Evolutionary conservation across 495 filamentous ascomycete genomes (phyloP), one percentile per base, ranked within the genome.

Genomic region (Parathielavia hyrcaniae): DNA sequence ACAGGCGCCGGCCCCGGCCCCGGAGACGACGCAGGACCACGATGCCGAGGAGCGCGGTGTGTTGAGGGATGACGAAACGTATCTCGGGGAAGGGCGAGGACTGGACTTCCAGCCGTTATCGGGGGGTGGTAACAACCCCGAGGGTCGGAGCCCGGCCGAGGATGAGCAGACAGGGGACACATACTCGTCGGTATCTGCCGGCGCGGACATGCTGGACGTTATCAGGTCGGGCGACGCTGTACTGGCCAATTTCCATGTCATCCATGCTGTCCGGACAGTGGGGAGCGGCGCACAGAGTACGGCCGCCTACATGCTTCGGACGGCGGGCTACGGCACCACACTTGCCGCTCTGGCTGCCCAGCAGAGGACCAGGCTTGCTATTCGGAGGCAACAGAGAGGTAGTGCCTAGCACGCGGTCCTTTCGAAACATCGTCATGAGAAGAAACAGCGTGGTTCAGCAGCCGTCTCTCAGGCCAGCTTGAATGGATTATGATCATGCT

Each of bases 11-110:
- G 47, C 50, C 5, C 64, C 65, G 10, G 48, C 67, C 5, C 64
- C 64, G 9, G 41, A 64, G 22, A 68, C 67, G 23, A 58, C 50
- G 4, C 88, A 92, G 66, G 87, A 91, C 63, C 79, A 84, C 64
- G 90, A 95, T 70, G 78, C 86, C 1, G 90, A 95, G 69, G 89
- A 95, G 69, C 81, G 86, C n/a, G 89, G 89, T 4, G 71, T 91
- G 22, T 67, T 83, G 23, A 76, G 85, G 59, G 73, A 76, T 59
- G 73, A 65, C 59, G 72, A 66, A 30, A 64, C 69, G 22, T 41
- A 30, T 16, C 65, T 67, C 10, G 64, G 67, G 20, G 75, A 74
- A 36, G 74, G 71, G 10, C 66, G 71, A 1, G 78, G 75, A 54
- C 76, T 80, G 43, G 83, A 86, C 60, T 68, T 83, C 65, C 73